phyloP scores from a whole-genome alignment of 805 yeast genomes.

The Metschnikowia picachoensis region DNA sequence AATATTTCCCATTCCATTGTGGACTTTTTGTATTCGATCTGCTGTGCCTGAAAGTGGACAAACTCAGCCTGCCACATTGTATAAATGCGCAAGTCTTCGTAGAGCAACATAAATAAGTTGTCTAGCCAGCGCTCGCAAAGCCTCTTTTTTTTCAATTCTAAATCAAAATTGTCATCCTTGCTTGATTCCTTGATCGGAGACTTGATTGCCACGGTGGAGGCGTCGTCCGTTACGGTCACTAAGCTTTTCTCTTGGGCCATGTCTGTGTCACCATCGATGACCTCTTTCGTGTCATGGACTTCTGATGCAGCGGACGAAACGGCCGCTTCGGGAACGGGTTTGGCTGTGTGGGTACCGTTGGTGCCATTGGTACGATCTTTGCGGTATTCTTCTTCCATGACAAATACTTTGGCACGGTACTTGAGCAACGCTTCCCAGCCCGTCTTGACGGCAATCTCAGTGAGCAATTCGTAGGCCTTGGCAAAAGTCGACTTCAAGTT shows the following conservation, averaged over 20 bases:
- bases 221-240: conserved; percentile 21
- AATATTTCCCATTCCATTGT: conserved; percentile 90
- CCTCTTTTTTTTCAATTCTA: conserved; percentile 58
- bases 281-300: neutral
- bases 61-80: conserved; percentile 93
- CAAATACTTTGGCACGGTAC: conserved; percentile 45
- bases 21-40: conserved; percentile 69
- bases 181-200: conserved; percentile 28
- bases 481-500: conserved; percentile 51
- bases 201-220: conserved; percentile 37
- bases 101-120: conserved; percentile 61
- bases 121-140: conserved; percentile 75
- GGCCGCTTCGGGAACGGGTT: conserved; percentile 11
- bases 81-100: conserved; percentile 74
- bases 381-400: conserved; percentile 46
- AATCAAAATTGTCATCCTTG: conserved; percentile 13
- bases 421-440: conserved; percentile 45
- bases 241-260: neutral
- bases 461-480: conserved; percentile 42
- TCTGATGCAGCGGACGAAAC: conserved; percentile 3
- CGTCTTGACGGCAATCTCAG: conserved; percentile 42
- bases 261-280: neutral
- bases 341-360: conserved; percentile 9
- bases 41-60: conserved; percentile 85
- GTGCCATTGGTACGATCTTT: conserved; percentile 30